A percentile compares a stretch with the other conserved stretches of the same genome.
Evolutionary conservation across 2,329 filamentous ascomycete species (phyloP).

Genomic region (Arthrobotrys megalospora): DNA sequence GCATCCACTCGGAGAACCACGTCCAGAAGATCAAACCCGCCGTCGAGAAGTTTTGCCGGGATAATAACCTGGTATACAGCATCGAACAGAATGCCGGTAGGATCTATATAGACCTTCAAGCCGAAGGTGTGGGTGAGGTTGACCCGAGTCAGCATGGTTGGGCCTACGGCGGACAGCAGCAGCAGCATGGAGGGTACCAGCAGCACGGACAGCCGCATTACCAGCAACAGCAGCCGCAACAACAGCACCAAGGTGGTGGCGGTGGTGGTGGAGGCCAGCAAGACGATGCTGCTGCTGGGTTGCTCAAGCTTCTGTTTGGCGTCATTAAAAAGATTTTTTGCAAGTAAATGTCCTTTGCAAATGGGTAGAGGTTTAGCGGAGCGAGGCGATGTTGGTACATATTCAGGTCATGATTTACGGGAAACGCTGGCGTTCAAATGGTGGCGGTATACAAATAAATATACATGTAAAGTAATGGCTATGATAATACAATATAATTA

Average conservation of each 20-base stretch:
- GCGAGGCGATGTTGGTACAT: conserved; percentile 34
- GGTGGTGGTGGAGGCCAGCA: conserved; percentile 68
- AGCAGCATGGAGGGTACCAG: conserved; percentile 66
- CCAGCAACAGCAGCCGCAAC: conserved; percentile 67
- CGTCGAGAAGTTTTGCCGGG: conserved; percentile 86
- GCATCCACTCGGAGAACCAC: conserved; percentile 85
- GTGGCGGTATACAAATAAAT: conserved; percentile 27
- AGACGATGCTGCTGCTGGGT: conserved; percentile 35
- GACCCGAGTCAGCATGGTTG: conserved; percentile 65
- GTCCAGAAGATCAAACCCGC: conserved; percentile 96
- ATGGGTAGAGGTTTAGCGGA: neutral
- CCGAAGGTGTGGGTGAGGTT: conserved; percentile 69
- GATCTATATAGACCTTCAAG: conserved; percentile 85
- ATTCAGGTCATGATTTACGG: conserved; percentile 22
- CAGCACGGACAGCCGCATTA: conserved; percentile 69
- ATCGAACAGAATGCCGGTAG: conserved; percentile 92
- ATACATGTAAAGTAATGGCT: conserved; percentile 42
- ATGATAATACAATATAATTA: conserved; percentile 39
- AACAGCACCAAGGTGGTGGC: conserved; percentile 69
- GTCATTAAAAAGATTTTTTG: conserved; percentile 56
- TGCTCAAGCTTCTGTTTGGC: conserved; percentile 49
- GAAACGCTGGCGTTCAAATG: conserved; percentile 42
- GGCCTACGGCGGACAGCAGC: conserved; percentile 66
- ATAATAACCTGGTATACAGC: conserved; percentile 84
- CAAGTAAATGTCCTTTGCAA: conserved; percentile 24